Conservation (phyloP, 2,329 filamentous ascomycete genomes). For the Claviceps lovelessii region DNA sequence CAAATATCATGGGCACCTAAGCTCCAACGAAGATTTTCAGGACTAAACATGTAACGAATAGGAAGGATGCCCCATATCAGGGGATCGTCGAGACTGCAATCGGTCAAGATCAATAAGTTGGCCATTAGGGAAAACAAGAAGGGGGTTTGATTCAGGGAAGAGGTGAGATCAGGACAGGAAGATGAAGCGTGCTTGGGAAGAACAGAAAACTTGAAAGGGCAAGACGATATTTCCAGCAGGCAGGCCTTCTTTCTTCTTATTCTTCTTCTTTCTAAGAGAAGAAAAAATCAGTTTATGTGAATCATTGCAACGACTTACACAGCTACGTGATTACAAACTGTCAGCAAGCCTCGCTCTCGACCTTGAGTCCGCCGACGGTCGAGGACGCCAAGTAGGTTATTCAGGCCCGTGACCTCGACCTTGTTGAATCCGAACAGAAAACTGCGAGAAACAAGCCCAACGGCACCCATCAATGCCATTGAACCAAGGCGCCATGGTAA, state of each 20-base stretch:
- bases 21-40: constrained; percentile 70
- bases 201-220: background rate
- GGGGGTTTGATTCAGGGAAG: background rate
- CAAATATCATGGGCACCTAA: constrained; percentile 92
- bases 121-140: background rate
- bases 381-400: constrained; percentile 59
- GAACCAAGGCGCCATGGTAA: constrained; percentile 60
- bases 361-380: constrained; percentile 54
- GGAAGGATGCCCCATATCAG: constrained; percentile 86
- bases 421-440: constrained; percentile 65
- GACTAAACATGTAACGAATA: constrained; percentile 53
- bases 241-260: background rate
- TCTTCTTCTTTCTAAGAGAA: background rate
- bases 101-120: background rate
- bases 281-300: background rate
- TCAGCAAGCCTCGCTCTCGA: constrained; percentile 66
- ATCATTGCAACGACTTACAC: constrained; percentile 16
- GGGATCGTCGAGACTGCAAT: constrained; percentile 72
- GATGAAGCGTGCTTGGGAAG: no score
- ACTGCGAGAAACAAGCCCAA: constrained; percentile 53
- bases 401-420: constrained; percentile 63
- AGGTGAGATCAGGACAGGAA: background rate
- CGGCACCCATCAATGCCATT: constrained; percentile 58
- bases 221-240: background rate
- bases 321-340: constrained; percentile 37